Evolutionary conservation across 805 yeast genomes (phyloP).

Genomic region (Yamadazyma laniorum): DNA sequence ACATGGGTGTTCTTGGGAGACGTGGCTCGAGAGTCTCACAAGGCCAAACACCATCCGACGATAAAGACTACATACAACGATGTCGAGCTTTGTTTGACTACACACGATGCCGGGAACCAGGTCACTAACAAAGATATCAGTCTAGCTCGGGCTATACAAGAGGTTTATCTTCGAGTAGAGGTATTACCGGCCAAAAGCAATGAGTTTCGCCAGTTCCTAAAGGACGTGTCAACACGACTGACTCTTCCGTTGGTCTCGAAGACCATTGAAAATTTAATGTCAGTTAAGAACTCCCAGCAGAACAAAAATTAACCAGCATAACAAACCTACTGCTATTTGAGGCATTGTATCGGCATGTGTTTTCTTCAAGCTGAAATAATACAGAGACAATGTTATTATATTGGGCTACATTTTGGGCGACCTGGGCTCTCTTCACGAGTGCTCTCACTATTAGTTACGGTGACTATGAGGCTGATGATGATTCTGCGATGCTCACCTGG

Average conservation of each 20-base stretch:
- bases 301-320: slow-evolving; percentile 1
- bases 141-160: slow-evolving; percentile 46
- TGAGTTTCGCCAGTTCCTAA: slow-evolving; percentile 2
- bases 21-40: slow-evolving; percentile 56
- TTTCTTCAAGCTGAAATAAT: too few species aligned
- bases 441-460: slow-evolving; percentile 2
- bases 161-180: slow-evolving; percentile 5
- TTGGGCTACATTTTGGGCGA: too few species aligned
- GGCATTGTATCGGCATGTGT: too few species aligned
- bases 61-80: slow-evolving; percentile 61
- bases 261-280: slow-evolving; percentile 1
- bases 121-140: slow-evolving; percentile 55
- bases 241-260: slow-evolving; percentile 5
- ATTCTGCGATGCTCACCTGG: slow-evolving; percentile 1
- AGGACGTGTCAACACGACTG: slow-evolving; percentile 1
- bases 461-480: not conserved
- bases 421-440: too few species aligned
- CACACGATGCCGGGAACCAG: slow-evolving; percentile 59
- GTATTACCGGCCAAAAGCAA: slow-evolving; percentile 4
- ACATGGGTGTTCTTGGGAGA: slow-evolving; percentile 68
- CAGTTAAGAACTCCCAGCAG: not conserved
- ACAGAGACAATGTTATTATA: too few species aligned
- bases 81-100: slow-evolving; percentile 53
- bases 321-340: too few species aligned
- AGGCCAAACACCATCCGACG: slow-evolving; percentile 68